A percentile compares a stretch with the other conserved stretches of the same genome.
phyloP scores from a whole-genome alignment of 2,329 filamentous ascomycete genomes.

The Talaromyces albobiverticillius region DNA sequence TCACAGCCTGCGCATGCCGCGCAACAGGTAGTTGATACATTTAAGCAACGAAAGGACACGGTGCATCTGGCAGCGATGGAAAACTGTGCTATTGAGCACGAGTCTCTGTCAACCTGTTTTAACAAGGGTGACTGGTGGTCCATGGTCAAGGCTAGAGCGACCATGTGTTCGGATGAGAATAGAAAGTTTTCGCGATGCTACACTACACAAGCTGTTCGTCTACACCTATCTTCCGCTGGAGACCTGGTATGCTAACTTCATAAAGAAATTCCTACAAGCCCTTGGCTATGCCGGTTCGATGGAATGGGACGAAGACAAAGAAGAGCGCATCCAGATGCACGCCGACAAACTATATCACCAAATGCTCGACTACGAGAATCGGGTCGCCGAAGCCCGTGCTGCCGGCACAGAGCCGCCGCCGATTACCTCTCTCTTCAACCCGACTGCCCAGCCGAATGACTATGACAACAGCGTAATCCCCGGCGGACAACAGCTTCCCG shows the following conservation, averaged over 20 bases:
- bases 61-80: conserved; percentile 83
- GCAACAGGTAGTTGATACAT: conserved; percentile 76
- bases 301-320: conserved; percentile 63
- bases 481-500: conserved; percentile 34
- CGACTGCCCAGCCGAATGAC: conserved; percentile 20
- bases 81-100: conserved; percentile 87
- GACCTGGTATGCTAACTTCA: conserved; percentile 10
- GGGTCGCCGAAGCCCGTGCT: conserved; percentile 59
- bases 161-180: conserved; percentile 77
- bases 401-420: conserved; percentile 41
- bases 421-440: conserved; percentile 44
- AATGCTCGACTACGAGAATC: conserved; percentile 77
- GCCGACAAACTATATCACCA: conserved; percentile 86
- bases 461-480: conserved; percentile 30
- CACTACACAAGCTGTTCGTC: conserved; percentile 73
- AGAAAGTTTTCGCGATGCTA: conserved; percentile 81
- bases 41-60: conserved; percentile 74
- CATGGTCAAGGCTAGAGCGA: conserved; percentile 54
- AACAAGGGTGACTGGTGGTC: conserved; percentile 65
- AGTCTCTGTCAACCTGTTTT: conserved; percentile 81
- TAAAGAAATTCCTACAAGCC: conserved; percentile 79
- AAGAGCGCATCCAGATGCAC: conserved; percentile 93
- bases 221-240: not conserved
- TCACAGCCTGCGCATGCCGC: conserved; percentile 71
- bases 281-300: conserved; percentile 76